Base-by-base conservation (phyloP, 768 basidiomycete genomes). In the Calocera cornea region DNA sequence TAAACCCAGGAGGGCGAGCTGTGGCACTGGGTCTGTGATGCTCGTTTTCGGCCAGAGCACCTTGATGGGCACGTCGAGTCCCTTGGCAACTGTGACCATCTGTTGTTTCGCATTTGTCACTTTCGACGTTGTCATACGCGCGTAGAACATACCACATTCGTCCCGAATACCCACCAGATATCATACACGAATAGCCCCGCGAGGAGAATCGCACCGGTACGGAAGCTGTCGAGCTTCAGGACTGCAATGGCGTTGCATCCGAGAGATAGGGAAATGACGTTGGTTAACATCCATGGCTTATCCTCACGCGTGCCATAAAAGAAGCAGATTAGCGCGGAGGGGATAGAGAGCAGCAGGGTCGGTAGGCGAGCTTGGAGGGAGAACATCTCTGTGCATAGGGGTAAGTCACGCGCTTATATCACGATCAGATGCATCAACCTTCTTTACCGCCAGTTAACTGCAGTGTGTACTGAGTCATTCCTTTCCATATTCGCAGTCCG, bases 11-110 rank as follows among this genome's bases (percentile, higher is more conserved):
- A 97, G 88, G 34, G 92, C 88, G 74, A 84, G 89, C 2, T 91
- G 92, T 33, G 81, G 76, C 2, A 75, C 80, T 3, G 77, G 74
- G 2, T 80, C 76, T 71, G 87, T 81, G 0, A 64, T 66, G 24
- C 85, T 69, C 0, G 87, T 86, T 73, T 90, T 92, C 0, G 91
- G 87, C 86, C 88, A 92, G 40, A 95, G 80, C 34, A 98, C 81
- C 77, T 97, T 97, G 78, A 98, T 95, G 22, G 95, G 95, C 31
- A 89, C 86, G 72, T 98, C 92, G 36, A 97, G 83, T 41, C 81
- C 84, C 24, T 88, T 93, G 0, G 95, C 95, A 1, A 98, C 95
- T 71, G 86, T 86, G 27, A 95, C 87, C 95, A 97, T 97, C 90
- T 92, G 11, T 34, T 72, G 71, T 41, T 71, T 72, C n/a, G n/a